These are phyloP conservation scores for Pouteria glomerata DNA, from an alignment of 148 eudicot species.

Conservation along the genomic window DNA sequence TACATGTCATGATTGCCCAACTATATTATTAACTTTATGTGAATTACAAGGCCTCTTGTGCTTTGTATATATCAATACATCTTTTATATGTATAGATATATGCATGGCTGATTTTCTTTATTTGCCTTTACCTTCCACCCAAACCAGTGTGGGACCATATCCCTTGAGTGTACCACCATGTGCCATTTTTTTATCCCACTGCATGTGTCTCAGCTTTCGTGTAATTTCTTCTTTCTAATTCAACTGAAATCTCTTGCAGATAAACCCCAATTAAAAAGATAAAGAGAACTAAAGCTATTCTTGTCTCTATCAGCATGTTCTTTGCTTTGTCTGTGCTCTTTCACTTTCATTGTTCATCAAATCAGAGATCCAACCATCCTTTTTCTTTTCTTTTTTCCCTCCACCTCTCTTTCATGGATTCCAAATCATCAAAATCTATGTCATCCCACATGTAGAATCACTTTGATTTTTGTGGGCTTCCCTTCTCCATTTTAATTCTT, in stretches of 20 bases:
- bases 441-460: slow-evolving; percentile 22
- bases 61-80: too few relatives aligned
- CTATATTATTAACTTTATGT: neutral
- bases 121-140: neutral
- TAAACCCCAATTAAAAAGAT: slow-evolving; percentile 15
- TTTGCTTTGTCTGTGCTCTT: slow-evolving; percentile 26
- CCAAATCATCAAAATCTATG: slow-evolving; percentile 25
- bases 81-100: too few relatives aligned
- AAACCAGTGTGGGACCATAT: slow-evolving; percentile 14
- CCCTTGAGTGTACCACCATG: slow-evolving; percentile 31
- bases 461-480: slow-evolving; percentile 14
- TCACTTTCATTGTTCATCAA: slow-evolving; percentile 21
- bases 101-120: neutral
- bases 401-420: slow-evolving; percentile 17
- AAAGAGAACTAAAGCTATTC: slow-evolving; percentile 30
- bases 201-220: slow-evolving; percentile 19
- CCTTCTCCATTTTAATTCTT: neutral
- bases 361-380: slow-evolving; percentile 13
- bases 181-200: slow-evolving; percentile 35
- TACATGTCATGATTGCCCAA: neutral
- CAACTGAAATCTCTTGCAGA: neutral
- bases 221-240: slow-evolving; percentile 4
- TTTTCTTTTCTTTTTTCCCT: too few relatives aligned
- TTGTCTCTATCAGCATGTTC: slow-evolving; percentile 41
- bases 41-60: too few relatives aligned